Evolutionary conservation across 2,329 filamentous ascomycete species (phyloP), one percentile per base, ranked within the genome.

Genomic region (Colletotrichum sidae): DNA sequence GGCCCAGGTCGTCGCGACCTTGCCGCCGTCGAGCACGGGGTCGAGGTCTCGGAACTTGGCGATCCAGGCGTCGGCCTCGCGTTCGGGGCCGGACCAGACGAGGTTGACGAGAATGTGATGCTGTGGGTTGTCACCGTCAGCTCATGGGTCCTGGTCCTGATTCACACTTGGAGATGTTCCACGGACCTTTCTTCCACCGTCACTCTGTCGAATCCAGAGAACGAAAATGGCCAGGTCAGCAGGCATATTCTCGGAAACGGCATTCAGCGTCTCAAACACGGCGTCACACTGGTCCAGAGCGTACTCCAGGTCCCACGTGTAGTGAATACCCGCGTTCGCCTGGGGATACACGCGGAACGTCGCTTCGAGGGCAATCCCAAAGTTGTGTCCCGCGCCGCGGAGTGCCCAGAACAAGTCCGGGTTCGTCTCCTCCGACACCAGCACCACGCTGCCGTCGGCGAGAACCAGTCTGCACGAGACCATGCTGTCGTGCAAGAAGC

Each of bases 361-460:
- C 12, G 81, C 77, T 66, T 78, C 81, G 59, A 81, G 70, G 41
- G 85, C 78, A 52, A 86, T 79, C 45, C 83, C 83, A 67, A 85
- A 80, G 68, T 85, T 85, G 13, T 79, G 81, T 1, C 81, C 83
- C 2, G 83, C 84, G 15, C 83, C 84, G 71, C 76, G 81, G 0
- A 85, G 70, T 12, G 80, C 83, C 82, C 81, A 85, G 69, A 83
- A 75, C 0, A 85, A 70, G 64, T 84, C 81, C 2, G 66, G 13
- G 42, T 77, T 69, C 39, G 71, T 69, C 4, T 58, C 60, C 2
- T 58, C 25, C 11, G 70, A 73, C 8, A 75, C 73, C 13, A 64
- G 69, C 13, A 70, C 55, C 1, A 70, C 68, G 7, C 57, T 62
- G 2, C 73, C 73, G 41, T 71, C 70, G 15, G 74, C 66, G 3